Base-by-base conservation (phyloP, 768 basidiomycete species). In the Calocera viscosa region DNA sequence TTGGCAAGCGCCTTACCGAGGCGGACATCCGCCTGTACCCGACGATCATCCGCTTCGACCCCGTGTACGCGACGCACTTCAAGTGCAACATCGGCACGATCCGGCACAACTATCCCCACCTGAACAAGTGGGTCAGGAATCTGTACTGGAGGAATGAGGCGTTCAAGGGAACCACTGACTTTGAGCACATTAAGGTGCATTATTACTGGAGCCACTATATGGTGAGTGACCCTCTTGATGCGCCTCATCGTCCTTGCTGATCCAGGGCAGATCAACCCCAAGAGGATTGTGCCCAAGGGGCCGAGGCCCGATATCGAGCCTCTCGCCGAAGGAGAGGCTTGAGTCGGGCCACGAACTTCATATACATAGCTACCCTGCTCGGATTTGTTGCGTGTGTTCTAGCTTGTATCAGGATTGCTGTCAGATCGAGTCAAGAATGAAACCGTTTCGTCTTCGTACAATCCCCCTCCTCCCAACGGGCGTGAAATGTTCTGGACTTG, bases 1-100 rank as follows among this genome's bases (percentile, higher is more conserved):
- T 79, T 17, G 79, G 78, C 17, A 76, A 73, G 64, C 64, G 63
- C 66, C 71, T 80, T 41, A 79, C 79, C 0, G 90, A 92, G 74
- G 88, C 89, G 1, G 90, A 91, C 71, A 78, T 88, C 64, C 84
- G 95, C 64, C 86, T 98, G 43, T 98, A 84, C 78, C 93, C 95
- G n/a, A 96, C 95, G 1, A 87, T 94, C 67, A 78, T 91, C 68
- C 90, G 92, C 38, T 94, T 94, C 76, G 93, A 95, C 72, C 86
- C 87, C 0, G 94, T 89, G 17, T 97, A 98, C 76, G 82, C 88
- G 60, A 85, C 87, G 0, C 91, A 93, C 74, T 98, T 98, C 83
- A 97, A 97, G 72, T 94, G 92, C 78, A 94, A 95, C 80, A 74
- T 91, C 70, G 85, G 87, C 33, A 86, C 83, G 47, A 90, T 96